These are phyloP conservation scores for Cercospora nicotianae DNA, from an alignment of 2,329 filamentous ascomycete genomes.

Conservation along the genomic window DNA sequence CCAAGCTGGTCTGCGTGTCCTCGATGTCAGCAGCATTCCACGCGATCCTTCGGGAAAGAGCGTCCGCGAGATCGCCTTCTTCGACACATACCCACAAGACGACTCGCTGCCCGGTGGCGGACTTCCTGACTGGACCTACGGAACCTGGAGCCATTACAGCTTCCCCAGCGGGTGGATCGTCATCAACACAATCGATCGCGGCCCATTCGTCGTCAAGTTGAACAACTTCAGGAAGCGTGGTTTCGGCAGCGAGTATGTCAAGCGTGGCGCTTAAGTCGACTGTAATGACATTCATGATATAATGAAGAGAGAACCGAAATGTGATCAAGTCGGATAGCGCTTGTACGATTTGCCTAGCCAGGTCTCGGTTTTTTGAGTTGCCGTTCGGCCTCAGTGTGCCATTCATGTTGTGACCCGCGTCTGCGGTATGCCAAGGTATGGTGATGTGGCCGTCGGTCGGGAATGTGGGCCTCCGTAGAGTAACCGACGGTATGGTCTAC, in stretches of 20 bases:
- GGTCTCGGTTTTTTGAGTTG: background rate
- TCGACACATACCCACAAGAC: constrained; percentile 55
- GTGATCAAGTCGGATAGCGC: background rate
- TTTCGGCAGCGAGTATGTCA: constrained; percentile 20
- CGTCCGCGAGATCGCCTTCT: constrained; percentile 51
- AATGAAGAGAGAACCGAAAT: background rate
- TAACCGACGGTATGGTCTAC: background rate
- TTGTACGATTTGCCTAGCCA: background rate
- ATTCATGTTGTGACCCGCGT: background rate
- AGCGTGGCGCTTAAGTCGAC: background rate
- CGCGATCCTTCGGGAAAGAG: constrained; percentile 49
- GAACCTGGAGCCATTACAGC: constrained; percentile 55
- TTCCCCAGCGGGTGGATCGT: constrained; percentile 54
- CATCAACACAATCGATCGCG: constrained; percentile 56
- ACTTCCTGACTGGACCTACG: constrained; percentile 33
- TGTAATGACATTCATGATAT: background rate
- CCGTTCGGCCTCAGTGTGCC: background rate
- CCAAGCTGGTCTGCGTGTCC: constrained; percentile 40
- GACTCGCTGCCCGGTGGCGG: constrained; percentile 44
- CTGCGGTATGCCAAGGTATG: background rate
- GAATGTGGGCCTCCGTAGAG: background rate
- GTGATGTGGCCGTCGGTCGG: background rate
- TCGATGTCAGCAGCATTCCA: constrained; percentile 41
- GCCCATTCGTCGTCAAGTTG: constrained; percentile 51
- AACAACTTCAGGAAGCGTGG: constrained; percentile 17